These are phyloP conservation scores for Tolypocladium pustulatum DNA, from an alignment of 2,329 filamentous ascomycete genomes.

Conservation along the genomic window DNA sequence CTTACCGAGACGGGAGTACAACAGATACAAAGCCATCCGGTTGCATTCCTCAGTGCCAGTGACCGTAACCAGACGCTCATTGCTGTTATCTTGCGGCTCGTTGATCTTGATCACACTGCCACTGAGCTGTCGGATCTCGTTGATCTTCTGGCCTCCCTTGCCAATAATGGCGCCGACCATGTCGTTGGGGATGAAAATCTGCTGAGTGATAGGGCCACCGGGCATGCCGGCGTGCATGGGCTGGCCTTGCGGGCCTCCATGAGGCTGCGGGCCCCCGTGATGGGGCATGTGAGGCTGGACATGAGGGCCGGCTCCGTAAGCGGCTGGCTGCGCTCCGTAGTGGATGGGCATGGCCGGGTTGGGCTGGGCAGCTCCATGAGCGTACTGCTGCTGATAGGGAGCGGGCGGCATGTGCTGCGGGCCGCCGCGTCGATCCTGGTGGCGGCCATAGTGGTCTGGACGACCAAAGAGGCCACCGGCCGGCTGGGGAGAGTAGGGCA, in stretches of 20 bases:
- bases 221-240: conserved; percentile 58
- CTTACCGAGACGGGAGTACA: conserved; percentile 90
- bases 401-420: conserved; percentile 65
- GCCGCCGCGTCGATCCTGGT: conserved; percentile 55
- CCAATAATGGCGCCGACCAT: conserved; percentile 99
- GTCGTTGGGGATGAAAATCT: conserved; percentile 98
- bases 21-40: conserved; percentile 99
- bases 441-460: conserved; percentile 70
- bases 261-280: conserved; percentile 42
- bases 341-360: conserved; percentile 59
- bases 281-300: conserved; percentile 64
- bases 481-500: conserved; percentile 93
- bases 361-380: conserved; percentile 49
- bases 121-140: conserved; percentile 93
- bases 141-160: conserved; percentile 98
- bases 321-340: conserved; percentile 65
- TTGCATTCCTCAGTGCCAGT: conserved; percentile 98
- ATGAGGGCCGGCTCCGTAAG: conserved; percentile 66
- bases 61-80: conserved; percentile 93
- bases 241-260: conserved; percentile 60
- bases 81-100: conserved; percentile 97
- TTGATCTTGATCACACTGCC: conserved; percentile 99
- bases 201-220: conserved; percentile 71
- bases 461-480: conserved; percentile 88
- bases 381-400: conserved; percentile 63